phyloP scores from a whole-genome alignment of 192 early-diverging fungal genomes.

The Umbelopsis sp. region DNA sequence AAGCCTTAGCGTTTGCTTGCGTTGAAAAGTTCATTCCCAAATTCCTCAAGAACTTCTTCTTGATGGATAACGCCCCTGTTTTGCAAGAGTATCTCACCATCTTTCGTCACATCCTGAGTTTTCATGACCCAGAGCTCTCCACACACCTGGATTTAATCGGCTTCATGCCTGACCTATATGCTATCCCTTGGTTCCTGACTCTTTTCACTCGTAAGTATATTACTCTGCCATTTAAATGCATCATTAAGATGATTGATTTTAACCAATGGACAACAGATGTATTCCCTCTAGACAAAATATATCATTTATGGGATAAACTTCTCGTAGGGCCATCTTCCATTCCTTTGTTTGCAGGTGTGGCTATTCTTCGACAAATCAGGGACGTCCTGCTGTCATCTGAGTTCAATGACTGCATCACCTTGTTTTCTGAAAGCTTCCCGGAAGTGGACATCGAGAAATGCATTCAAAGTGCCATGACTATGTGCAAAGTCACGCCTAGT shows the following conservation, averaged over 20 bases:
- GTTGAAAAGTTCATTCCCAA: conserved; percentile 65
- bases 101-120: conserved; percentile 66
- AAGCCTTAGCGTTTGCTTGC: conserved; percentile 70
- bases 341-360: conserved; percentile 66
- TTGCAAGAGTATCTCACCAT: conserved; percentile 71
- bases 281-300: conserved; percentile 80
- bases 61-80: conserved; percentile 67
- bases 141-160: conserved; percentile 61
- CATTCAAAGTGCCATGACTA: conserved; percentile 57
- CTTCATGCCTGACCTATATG: conserved; percentile 72
- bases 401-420: conserved; percentile 64
- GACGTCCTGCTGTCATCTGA: conserved; percentile 61
- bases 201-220: conserved; percentile 72
- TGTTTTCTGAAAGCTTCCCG: conserved; percentile 59
- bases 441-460: conserved; percentile 75
- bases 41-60: conserved; percentile 71
- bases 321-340: conserved; percentile 65
- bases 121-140: conserved; percentile 75
- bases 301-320: conserved; percentile 79
- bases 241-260: not conserved
- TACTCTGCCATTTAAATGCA: not conserved
- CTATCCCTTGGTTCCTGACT: conserved; percentile 84
- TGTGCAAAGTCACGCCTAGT: conserved; percentile 73
- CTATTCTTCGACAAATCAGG: conserved; percentile 70
- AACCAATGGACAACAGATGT: conserved; percentile 51